Conservation (phyloP, 2,329 filamentous ascomycete genomes). For the Westerdykella aurantiaca region DNA sequence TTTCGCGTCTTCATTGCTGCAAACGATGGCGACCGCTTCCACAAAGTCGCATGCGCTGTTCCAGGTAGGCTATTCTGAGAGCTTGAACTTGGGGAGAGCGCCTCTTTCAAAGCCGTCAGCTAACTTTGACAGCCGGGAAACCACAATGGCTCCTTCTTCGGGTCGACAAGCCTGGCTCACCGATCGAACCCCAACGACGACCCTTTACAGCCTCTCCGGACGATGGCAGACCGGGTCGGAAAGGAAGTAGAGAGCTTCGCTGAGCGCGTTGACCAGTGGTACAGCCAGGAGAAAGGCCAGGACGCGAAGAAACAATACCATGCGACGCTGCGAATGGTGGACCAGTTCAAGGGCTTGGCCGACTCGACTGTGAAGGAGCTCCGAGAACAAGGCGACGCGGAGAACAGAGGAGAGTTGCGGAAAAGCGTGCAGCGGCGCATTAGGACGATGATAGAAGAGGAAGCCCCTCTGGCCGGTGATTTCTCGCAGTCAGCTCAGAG, state of each 20-base stretch:
- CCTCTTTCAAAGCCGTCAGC: neutral
- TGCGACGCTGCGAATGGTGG: slow-evolving; percentile 32
- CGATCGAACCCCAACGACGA: slow-evolving; percentile 24
- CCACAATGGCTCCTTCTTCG: too few relatives aligned
- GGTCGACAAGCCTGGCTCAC: too few relatives aligned
- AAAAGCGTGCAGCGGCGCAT: slow-evolving; percentile 31
- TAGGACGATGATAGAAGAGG: slow-evolving; percentile 22
- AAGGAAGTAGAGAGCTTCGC: slow-evolving; percentile 85
- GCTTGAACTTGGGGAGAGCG: slow-evolving; percentile 2
- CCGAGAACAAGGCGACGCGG: slow-evolving; percentile 40
- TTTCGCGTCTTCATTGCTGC: too few relatives aligned
- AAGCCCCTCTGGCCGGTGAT: slow-evolving; percentile 5
- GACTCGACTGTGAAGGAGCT: slow-evolving; percentile 45
- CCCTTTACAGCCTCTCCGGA: slow-evolving; percentile 55
- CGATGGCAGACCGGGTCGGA: slow-evolving; percentile 63
- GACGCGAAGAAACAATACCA: slow-evolving; percentile 50
- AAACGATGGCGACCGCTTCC: neutral
- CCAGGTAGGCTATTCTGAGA: slow-evolving; percentile 15
- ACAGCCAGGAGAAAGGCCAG: slow-evolving; percentile 22
- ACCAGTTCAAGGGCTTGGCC: slow-evolving; percentile 46
- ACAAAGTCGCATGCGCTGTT: slow-evolving; percentile 17
- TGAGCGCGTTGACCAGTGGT: slow-evolving; percentile 70
- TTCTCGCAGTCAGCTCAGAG: slow-evolving; percentile 5
- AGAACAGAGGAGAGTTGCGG: slow-evolving; percentile 28
- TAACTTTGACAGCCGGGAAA: neutral